phyloP scores from a whole-genome alignment of 129 eudicot genomes.

The Pittosporum tobira region DNA sequence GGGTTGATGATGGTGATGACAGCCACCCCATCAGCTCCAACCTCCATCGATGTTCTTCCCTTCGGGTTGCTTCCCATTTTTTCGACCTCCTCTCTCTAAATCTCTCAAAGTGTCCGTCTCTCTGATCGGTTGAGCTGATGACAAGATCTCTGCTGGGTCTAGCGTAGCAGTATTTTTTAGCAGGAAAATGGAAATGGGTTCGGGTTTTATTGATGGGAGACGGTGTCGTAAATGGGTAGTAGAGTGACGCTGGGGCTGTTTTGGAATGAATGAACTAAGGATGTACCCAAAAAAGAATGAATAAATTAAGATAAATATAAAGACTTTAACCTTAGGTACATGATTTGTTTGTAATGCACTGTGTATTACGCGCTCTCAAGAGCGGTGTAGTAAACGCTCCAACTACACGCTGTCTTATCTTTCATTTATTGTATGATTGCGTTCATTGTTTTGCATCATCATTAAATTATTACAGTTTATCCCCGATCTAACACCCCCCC shows the following conservation, averaged over 20 bases:
- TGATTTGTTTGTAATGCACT: too few species aligned
- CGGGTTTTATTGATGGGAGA: neutral
- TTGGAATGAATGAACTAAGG: too few species aligned
- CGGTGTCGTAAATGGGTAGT: constrained; percentile 20
- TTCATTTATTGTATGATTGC: too few species aligned
- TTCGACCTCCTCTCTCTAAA: neutral
- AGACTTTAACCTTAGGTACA: too few species aligned
- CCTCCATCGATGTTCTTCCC: constrained; percentile 70
- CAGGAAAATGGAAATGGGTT: neutral
- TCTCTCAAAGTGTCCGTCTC: neutral
- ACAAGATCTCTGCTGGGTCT: constrained; percentile 2
- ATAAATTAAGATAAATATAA: too few species aligned
- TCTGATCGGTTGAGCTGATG: neutral
- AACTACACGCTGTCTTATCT: too few species aligned
- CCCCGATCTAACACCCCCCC: too few species aligned
- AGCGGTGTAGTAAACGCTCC: too few species aligned
- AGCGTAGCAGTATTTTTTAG: neutral
- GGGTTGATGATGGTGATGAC: constrained; percentile 88
- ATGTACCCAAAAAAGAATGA: too few species aligned
- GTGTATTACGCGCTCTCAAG: too few species aligned
- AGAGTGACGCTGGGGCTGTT: neutral
- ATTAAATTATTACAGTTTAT: too few species aligned
- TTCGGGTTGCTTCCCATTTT: constrained; percentile 32
- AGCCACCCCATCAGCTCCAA: constrained; percentile 92
- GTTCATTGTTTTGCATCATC: too few species aligned